Percentiles rank a stretch among this genome's conserved stretches.
Evolutionary conservation across 2,329 filamentous ascomycete genomes (phyloP).

Genomic region (Claviceps sorghi): DNA sequence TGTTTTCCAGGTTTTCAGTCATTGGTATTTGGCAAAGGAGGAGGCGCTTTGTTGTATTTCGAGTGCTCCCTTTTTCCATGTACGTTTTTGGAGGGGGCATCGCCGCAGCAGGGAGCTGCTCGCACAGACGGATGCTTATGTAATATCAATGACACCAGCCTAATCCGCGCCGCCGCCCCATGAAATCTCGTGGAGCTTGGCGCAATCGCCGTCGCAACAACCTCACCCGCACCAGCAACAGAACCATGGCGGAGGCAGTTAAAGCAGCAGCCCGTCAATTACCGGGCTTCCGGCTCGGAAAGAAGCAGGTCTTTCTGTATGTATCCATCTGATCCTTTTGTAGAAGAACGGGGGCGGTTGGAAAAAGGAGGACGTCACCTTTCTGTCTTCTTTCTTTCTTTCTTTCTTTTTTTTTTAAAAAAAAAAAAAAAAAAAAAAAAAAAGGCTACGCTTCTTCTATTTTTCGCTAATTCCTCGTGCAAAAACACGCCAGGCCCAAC

Average conservation of each 20-base stretch:
- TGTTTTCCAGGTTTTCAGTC: too few species aligned
- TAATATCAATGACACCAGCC: conserved; percentile 1
- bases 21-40: too few species aligned
- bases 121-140: conserved; percentile 2
- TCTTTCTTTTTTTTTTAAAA: neutral
- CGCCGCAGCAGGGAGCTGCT: too few species aligned
- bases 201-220: conserved; percentile 8
- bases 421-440: too few species aligned
- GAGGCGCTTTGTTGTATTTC: too few species aligned
- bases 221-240: conserved; percentile 9
- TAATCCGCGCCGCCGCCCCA: neutral
- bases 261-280: conserved; percentile 23
- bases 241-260: conserved; percentile 26
- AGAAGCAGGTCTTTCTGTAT: conserved; percentile 42
- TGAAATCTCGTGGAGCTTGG: conserved; percentile 3
- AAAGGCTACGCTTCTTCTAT: neutral
- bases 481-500: conserved; percentile 46
- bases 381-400: neutral
- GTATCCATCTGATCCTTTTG: conserved; percentile 8
- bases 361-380: neutral
- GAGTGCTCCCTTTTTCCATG: too few species aligned
- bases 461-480: neutral
- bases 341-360: neutral
- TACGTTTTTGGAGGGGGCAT: too few species aligned
- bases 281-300: conserved; percentile 33